phyloP scores from a whole-genome alignment of 1,284 basidiomycete genomes.

The Rhizoctonia solani region DNA sequence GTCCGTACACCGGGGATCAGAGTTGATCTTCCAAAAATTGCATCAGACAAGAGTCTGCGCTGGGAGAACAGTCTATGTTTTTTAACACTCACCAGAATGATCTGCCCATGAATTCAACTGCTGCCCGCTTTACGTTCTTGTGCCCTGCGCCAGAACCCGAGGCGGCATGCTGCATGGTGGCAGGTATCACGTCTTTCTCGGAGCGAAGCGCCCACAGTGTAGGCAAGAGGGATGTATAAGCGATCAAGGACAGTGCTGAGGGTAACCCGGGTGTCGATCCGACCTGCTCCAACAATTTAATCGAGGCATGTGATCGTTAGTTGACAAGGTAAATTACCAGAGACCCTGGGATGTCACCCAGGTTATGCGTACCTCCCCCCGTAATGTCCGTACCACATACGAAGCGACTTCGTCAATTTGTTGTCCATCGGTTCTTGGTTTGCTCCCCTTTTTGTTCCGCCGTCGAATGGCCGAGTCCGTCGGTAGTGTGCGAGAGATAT shows the following conservation, averaged over 20 bases:
- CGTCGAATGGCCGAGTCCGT: slow-evolving; percentile 35
- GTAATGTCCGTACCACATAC: slow-evolving; percentile 72
- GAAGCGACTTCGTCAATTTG: slow-evolving; percentile 55
- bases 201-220: slow-evolving; percentile 77
- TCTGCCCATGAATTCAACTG: slow-evolving; percentile 70
- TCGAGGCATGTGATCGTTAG: neutral
- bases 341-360: neutral
- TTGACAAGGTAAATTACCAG: neutral
- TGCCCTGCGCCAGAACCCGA: slow-evolving; percentile 61
- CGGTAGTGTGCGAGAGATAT: slow-evolving; percentile 49
- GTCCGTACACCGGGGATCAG: slow-evolving; percentile 59
- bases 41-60: neutral
- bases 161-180: slow-evolving; percentile 43
- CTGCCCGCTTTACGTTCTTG: slow-evolving; percentile 61
- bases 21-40: slow-evolving; percentile 57
- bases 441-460: slow-evolving; percentile 34
- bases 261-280: slow-evolving; percentile 30
- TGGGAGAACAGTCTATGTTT: slow-evolving; percentile 7
- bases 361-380: slow-evolving; percentile 53
- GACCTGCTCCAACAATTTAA: neutral
- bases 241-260: slow-evolving; percentile 55
- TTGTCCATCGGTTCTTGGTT: slow-evolving; percentile 50
- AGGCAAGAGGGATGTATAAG: slow-evolving; percentile 74
- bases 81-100: slow-evolving; percentile 61
- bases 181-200: slow-evolving; percentile 48